Evolutionary conservation across 2,329 filamentous ascomycete genomes (phyloP).

Genomic region (Alternaria panax): DNA sequence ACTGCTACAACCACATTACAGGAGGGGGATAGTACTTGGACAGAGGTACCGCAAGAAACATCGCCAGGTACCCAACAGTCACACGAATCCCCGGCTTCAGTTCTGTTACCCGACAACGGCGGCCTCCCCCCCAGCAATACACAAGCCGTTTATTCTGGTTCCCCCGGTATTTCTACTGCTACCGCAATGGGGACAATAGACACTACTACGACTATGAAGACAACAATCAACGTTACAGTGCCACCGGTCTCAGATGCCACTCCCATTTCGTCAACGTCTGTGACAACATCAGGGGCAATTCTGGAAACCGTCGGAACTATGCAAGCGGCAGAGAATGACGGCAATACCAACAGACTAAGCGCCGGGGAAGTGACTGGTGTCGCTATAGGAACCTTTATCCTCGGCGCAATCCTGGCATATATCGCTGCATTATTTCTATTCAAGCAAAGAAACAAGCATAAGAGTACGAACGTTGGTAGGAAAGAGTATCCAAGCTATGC

Average conservation of each 20-base stretch:
- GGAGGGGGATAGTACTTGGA: background rate
- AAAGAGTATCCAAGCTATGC: slow-evolving; percentile 23
- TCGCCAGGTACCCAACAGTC: background rate
- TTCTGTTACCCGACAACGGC: no score
- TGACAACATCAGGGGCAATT: background rate
- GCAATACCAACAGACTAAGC: slow-evolving; percentile 7
- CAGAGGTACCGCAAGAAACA: background rate
- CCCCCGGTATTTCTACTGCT: background rate
- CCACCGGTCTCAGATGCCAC: background rate
- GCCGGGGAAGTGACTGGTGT: slow-evolving; percentile 32
- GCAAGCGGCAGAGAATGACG: background rate
- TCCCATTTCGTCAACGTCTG: background rate
- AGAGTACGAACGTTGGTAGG: slow-evolving; percentile 6
- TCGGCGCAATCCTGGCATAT: slow-evolving; percentile 42
- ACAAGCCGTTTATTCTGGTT: background rate
- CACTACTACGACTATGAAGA: background rate
- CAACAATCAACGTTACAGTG: background rate
- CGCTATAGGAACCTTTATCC: slow-evolving; percentile 31
- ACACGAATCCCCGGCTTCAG: background rate
- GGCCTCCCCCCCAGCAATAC: background rate
- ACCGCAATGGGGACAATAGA: background rate
- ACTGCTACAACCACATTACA: background rate
- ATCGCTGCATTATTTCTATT: slow-evolving; percentile 39
- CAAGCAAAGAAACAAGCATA: slow-evolving; percentile 31
- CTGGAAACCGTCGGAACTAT: background rate